These are phyloP conservation scores for Mucor mucedo DNA, from an alignment of 371 early-diverging fungal species.

Conservation along the genomic window DNA sequence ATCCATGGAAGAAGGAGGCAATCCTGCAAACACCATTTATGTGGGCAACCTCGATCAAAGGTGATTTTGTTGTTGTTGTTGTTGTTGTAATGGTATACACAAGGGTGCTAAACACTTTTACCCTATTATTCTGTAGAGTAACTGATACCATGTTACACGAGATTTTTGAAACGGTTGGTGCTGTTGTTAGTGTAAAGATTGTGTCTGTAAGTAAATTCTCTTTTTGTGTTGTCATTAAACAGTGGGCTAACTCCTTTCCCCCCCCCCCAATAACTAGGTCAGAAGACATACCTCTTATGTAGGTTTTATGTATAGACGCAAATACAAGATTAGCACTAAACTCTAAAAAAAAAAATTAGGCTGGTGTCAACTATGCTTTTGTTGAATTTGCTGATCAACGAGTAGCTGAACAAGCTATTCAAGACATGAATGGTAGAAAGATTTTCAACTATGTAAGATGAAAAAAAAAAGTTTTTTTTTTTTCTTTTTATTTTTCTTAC, in stretches of 20 bases:
- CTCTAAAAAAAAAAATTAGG: conserved; percentile 10
- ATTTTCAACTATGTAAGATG: conserved; percentile 60
- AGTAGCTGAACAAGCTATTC: conserved; percentile 77
- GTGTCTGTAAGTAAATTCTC: conserved; percentile 62
- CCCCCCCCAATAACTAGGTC: conserved; percentile 9
- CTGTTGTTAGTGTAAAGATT: conserved; percentile 78
- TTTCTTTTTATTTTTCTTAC: neutral
- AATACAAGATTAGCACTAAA: neutral
- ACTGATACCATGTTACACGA: conserved; percentile 79
- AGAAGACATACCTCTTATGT: conserved; percentile 30
- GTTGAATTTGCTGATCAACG: conserved; percentile 81
- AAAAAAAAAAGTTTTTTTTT: no score
- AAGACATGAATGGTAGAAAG: conserved; percentile 77
- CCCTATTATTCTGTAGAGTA: conserved; percentile 39
- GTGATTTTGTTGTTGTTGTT: conserved; percentile 1
- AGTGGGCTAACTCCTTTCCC: no score
- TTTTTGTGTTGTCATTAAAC: no score
- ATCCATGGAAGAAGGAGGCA: conserved; percentile 16
- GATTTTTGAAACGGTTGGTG: conserved; percentile 74
- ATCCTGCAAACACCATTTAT: conserved; percentile 60
- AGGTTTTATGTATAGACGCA: neutral
- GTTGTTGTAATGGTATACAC: neutral
- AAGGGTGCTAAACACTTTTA: neutral
- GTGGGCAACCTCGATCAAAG: conserved; percentile 90
- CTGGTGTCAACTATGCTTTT: conserved; percentile 86